Evolutionary conservation across 768 basidiomycete species (phyloP), one percentile per base, ranked within the genome.

Genomic region (Tylopilus felleus): DNA sequence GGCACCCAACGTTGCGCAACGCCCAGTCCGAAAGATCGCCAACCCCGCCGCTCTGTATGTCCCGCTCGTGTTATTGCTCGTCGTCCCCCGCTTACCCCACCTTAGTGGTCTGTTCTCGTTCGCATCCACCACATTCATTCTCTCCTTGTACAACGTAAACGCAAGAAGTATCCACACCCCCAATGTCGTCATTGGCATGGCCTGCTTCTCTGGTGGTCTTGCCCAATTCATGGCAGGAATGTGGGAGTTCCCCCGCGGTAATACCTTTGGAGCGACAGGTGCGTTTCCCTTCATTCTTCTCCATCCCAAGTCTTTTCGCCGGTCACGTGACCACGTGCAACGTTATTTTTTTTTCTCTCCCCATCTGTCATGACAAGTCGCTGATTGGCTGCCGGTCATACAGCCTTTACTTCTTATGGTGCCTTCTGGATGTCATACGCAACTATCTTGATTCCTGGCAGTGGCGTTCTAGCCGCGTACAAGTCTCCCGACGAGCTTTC

Each of bases 341-440:
- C 13, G 8, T 27, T 27, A n/a, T 5, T 22, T 43, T 59, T 39
- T 13, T 5, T 25, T 55, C 14, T 4, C 14, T 27, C 40, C 42
- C n/a, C 10, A 16, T 21, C 10, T 39, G 19, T 40, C 44, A 31
- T 27, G 22, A 28, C 33, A 14, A 1, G 14, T 13, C 13, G 36
- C 8, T 13, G 10, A 33, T 40, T 50, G 52, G 39, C 53, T 61
- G 8, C 57, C 3, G 29, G 2, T 46, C 5, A 16, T 4, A 23
- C 57, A 86, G 90, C 90, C 0, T 93, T 93, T 77, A 76, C 82
- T 0, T 86, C 86, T 1, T 94, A 88, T 56, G 92, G 92, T 22
- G 88, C 84, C 3, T 94, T 93, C 77, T 94, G 91, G 91, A 74
- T 93, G 73, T 90, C 90, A 5, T 93, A 82, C 46, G 89, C 82